phyloP scores from a whole-genome alignment of 2,329 filamentous ascomycete genomes.

The Diaporthe vexans region DNA sequence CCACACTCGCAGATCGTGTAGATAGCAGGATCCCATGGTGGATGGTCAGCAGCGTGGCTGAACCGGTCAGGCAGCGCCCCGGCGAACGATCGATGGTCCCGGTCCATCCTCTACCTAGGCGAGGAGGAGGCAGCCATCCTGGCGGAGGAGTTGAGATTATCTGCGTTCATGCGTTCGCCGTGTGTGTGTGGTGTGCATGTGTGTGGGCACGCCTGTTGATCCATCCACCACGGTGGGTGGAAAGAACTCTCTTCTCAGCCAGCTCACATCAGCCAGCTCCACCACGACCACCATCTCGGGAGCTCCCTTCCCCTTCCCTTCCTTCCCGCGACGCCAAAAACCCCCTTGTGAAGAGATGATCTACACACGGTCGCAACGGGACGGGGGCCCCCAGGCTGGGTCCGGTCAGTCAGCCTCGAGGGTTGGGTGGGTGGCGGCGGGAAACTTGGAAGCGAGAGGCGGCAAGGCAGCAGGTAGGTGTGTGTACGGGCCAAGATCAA shows the following conservation, averaged over 20 bases:
- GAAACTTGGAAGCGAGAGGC: background rate
- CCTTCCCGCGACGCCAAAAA: background rate
- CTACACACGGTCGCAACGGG: constrained; percentile 5
- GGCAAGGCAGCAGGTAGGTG: background rate
- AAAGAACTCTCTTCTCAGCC: constrained; percentile 10
- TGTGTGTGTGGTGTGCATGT: background rate
- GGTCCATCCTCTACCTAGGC: background rate
- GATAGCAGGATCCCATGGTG: background rate
- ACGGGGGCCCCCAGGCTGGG: background rate
- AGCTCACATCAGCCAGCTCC: background rate
- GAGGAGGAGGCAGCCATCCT: background rate
- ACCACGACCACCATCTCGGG: background rate
- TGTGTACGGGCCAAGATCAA: background rate
- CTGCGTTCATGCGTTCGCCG: background rate
- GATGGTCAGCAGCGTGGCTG: constrained; percentile 21
- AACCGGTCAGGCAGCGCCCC: constrained; percentile 19
- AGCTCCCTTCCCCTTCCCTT: background rate
- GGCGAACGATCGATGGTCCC: constrained; percentile 2
- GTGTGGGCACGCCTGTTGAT: background rate
- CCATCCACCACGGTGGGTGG: background rate
- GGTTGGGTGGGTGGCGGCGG: background rate
- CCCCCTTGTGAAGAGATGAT: background rate
- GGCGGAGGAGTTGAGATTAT: background rate
- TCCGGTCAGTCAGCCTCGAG: background rate
- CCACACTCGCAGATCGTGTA: background rate